Base-by-base conservation (phyloP, 495 filamentous ascomycete genomes). In the Friedmanniomyces simplex region DNA sequence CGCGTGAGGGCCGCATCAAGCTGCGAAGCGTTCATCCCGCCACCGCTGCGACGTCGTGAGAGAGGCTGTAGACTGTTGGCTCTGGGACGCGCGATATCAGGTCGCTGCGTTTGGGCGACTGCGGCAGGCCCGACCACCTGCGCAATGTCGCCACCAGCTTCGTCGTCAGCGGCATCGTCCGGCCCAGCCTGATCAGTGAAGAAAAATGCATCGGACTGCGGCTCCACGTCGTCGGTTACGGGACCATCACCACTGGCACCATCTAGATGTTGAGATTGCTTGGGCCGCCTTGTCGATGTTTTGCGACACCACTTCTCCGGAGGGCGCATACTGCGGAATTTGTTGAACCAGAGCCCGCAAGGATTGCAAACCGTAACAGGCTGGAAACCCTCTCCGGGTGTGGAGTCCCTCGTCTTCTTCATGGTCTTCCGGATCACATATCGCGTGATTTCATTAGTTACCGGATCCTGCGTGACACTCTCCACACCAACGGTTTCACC, bases 331-430 rank as follows among this genome's bases (percentile, higher is more conserved):
- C 68, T 75, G 66, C 87, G 89, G 66, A 84, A 87, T 62, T 95
- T 96, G 42, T 83, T 81, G 57, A 96, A 80, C 90, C 89, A 98
- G 32, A 98, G 78, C 14, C 93, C 93, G 65, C 93, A 98, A 63
- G 93, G 90, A 72, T 98, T 98, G 74, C 93, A 98, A 24, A 96
- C 78, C 20, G 87, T 73, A 28, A 89, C 75, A 55, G 85, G 80
- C 12, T 73, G 77, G 71, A 82, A 95, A 14, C 77, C 77, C 28
- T 79, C 76, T 63, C 84, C 83, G 32, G 76, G 58, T 25, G 55
- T 48, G 30, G 60, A 76, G 34, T 87, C 82, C 8, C 71, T 75
- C 1, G 75, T 80, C 72, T 89, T 91, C 73, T 93, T 94, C 70
- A 87, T 81, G 20, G 43, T 89, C 70, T 52, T 83, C 78, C 68